phyloP scores from a whole-genome alignment of 306 rosid species.

The Quercus aquifolioides region DNA sequence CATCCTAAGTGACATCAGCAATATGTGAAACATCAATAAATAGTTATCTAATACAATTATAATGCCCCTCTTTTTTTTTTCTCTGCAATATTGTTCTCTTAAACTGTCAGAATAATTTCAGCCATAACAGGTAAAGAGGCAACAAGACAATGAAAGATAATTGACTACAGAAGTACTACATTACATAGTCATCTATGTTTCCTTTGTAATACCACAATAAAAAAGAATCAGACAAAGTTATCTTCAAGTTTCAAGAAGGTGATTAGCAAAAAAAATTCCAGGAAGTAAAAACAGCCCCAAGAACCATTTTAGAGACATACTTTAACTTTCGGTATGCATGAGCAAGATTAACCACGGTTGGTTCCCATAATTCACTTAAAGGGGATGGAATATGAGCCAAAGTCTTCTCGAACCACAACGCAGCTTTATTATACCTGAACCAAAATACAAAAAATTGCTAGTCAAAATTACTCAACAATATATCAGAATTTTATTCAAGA shows the following conservation, averaged over 20 bases:
- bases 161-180: neutral
- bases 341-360: constrained; percentile 88
- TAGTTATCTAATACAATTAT: too few relatives aligned
- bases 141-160: neutral
- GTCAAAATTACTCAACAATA: constrained; percentile 10
- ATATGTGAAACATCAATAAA: too few relatives aligned
- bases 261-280: constrained; percentile 5
- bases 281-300: neutral
- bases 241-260: neutral
- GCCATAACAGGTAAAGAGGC: neutral
- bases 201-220: neutral
- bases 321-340: constrained; percentile 88
- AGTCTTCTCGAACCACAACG: constrained; percentile 90
- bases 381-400: constrained; percentile 72
- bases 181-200: neutral
- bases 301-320: constrained; percentile 47
- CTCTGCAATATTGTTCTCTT: neutral
- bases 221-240: neutral
- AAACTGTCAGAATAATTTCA: neutral
- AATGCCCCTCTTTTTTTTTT: too few relatives aligned
- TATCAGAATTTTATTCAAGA: neutral
- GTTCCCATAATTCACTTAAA: constrained; percentile 91
- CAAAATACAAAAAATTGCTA: constrained; percentile 26
- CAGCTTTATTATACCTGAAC: constrained; percentile 76
- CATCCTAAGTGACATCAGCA: neutral